A percentile compares a stretch with the other conserved stretches of the same genome.
These are phyloP conservation scores for Fusarium torulosum DNA, from an alignment of 2,329 filamentous ascomycete genomes.

Conservation along the genomic window DNA sequence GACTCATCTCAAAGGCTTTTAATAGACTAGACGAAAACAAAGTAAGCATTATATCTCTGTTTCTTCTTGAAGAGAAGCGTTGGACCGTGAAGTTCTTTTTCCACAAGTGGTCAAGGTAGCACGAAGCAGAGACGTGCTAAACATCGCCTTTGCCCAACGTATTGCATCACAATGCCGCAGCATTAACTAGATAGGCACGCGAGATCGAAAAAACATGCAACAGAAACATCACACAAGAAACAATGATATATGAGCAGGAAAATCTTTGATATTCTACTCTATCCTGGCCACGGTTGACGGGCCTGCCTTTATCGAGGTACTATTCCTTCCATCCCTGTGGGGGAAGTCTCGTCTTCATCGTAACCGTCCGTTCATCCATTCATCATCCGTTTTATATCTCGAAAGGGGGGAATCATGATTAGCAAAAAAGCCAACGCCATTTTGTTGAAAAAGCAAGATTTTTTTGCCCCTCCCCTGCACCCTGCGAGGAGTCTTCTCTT, in stretches of 20 bases:
- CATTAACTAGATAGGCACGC: neutral
- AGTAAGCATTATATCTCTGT: neutral
- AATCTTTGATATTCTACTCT: constrained; percentile 46
- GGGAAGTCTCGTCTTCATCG: constrained; percentile 36
- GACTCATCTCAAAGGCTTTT: neutral
- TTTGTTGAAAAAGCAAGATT: constrained; percentile 58
- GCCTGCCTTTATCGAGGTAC: constrained; percentile 46
- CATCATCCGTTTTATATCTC: constrained; percentile 49
- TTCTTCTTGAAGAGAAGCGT: neutral
- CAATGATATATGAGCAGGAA: constrained; percentile 26
- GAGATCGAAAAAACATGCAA: no score
- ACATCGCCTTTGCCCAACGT: no score
- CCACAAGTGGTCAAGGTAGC: no score
- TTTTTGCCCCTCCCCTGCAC: constrained; percentile 52
- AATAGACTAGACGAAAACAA: neutral
- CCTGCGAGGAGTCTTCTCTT: constrained; percentile 45
- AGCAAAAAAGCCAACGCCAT: constrained; percentile 56
- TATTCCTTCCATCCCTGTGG: constrained; percentile 42
- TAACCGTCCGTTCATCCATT: constrained; percentile 41
- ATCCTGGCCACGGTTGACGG: constrained; percentile 61
- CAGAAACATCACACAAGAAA: constrained; percentile 5
- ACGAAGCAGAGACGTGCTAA: no score
- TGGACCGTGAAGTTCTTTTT: no score
- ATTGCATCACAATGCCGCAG: neutral
- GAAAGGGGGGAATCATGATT: constrained; percentile 53